Evolutionary conservation across 768 basidiomycete species (phyloP).

Genomic region (Boletellus ananiceps): DNA sequence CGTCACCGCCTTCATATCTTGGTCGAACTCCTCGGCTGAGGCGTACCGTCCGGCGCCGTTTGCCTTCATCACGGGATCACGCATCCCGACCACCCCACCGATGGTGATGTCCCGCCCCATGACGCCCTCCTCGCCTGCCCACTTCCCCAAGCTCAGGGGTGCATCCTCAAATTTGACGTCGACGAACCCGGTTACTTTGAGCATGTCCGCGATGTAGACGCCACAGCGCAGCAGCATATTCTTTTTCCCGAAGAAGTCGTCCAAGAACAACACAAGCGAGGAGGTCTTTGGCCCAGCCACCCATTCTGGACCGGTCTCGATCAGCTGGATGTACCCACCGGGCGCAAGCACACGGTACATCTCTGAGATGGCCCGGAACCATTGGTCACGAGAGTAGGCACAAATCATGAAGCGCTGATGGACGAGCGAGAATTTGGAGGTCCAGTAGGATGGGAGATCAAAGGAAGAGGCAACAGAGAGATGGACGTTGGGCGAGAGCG

Average conservation of each 20-base stretch:
- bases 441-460: constrained; percentile 29
- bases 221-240: background rate
- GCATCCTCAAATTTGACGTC: constrained; percentile 13
- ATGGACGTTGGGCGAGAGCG: constrained; percentile 13
- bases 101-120: constrained; percentile 10
- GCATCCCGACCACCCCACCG: constrained; percentile 14
- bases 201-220: constrained; percentile 2
- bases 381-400: constrained; percentile 27
- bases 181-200: constrained; percentile 5
- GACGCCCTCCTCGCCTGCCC: constrained; percentile 17
- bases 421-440: constrained; percentile 28
- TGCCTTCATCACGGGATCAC: constrained; percentile 14
- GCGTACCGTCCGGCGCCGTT: constrained; percentile 15
- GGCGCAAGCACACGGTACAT: constrained; percentile 30
- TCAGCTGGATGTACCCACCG: constrained; percentile 32
- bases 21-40: constrained; percentile 15
- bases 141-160: constrained; percentile 13
- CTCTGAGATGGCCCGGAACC: constrained; percentile 23
- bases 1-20: constrained; percentile 8
- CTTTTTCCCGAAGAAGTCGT: constrained; percentile 1
- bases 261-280: background rate
- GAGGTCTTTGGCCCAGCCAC: constrained; percentile 6
- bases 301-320: constrained; percentile 16
- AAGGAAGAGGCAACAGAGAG: constrained; percentile 24
- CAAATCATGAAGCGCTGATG: constrained; percentile 31